A percentile compares a stretch with the other conserved stretches of the same genome.
Conservation (phyloP, 2,329 filamentous ascomycete genomes). For the Cladosporium velox region DNA sequence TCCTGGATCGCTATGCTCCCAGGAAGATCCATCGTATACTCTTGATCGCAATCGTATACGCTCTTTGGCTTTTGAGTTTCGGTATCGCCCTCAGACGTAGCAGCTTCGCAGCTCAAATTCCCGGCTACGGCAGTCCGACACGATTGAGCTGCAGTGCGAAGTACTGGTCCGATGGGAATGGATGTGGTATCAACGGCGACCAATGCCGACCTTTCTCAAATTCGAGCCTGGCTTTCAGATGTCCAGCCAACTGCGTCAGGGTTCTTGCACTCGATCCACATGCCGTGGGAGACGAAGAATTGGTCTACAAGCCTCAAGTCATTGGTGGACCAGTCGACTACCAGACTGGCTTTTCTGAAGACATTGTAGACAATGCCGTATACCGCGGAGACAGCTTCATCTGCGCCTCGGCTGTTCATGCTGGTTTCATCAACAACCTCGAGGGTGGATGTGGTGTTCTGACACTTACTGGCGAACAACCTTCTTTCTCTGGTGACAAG, state of each 20-base stretch:
- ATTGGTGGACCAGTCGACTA: slow-evolving; percentile 53
- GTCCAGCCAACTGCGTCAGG: slow-evolving; percentile 69
- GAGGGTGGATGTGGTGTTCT: slow-evolving; percentile 82
- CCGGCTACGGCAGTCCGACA: slow-evolving; percentile 66
- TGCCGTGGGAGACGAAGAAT: slow-evolving; percentile 69
- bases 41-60: slow-evolving; percentile 62
- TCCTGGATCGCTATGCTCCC: slow-evolving; percentile 65
- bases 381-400: slow-evolving; percentile 92
- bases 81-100: slow-evolving; percentile 67
- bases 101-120: slow-evolving; percentile 61
- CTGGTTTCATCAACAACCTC: slow-evolving; percentile 71
- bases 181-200: slow-evolving; percentile 73
- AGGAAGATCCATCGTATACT: slow-evolving; percentile 59
- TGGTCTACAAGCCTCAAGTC: slow-evolving; percentile 57
- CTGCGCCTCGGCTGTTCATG: slow-evolving; percentile 80
- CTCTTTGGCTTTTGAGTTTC: slow-evolving; percentile 70
- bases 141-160: slow-evolving; percentile 67
- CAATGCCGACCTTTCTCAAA: slow-evolving; percentile 74
- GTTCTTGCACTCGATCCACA: slow-evolving; percentile 69
- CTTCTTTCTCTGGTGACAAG: slow-evolving; percentile 61
- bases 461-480: slow-evolving; percentile 67
- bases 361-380: slow-evolving; percentile 52
- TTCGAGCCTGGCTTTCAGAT: slow-evolving; percentile 71
- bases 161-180: slow-evolving; percentile 71
- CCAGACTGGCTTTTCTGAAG: slow-evolving; percentile 38